Evolutionary conservation across 495 filamentous ascomycete genomes (phyloP).

Genomic region (Penicillium silybi): DNA sequence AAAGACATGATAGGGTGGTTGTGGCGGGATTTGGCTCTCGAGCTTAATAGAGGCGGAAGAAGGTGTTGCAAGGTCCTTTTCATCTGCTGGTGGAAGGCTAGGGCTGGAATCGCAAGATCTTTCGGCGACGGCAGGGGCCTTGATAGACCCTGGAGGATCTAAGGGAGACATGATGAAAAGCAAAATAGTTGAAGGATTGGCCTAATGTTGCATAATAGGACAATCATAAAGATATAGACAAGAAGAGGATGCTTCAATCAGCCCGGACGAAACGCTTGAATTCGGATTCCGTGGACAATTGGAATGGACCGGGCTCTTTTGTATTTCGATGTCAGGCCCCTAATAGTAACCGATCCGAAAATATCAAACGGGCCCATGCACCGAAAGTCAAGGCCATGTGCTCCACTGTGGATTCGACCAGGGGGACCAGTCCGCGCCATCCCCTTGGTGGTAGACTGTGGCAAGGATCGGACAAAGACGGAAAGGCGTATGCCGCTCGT

Average conservation of each 20-base stretch:
- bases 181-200: neutral
- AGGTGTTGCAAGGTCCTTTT: conserved; percentile 12
- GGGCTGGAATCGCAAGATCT: conserved; percentile 17
- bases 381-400: conserved; percentile 18
- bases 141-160: conserved; percentile 12
- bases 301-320: conserved; percentile 15
- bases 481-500: conserved; percentile 13
- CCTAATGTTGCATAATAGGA: conserved; percentile 2
- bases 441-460: conserved; percentile 16
- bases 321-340: conserved; percentile 14
- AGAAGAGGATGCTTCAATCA: neutral
- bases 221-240: conserved; percentile 4
- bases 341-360: conserved; percentile 6
- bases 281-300: neutral
- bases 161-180: conserved; percentile 8
- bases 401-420: conserved; percentile 27
- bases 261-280: neutral
- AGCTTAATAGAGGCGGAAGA: conserved; percentile 22
- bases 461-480: conserved; percentile 16
- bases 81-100: conserved; percentile 11
- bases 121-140: conserved; percentile 10
- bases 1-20: conserved; percentile 53
- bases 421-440: conserved; percentile 9
- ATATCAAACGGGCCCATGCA: conserved; percentile 10
- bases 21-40: conserved; percentile 13